Percentiles rank a stretch among this genome's conserved stretches.
These are phyloP conservation scores for Heimioporus sp. DNA, from an alignment of 768 basidiomycete genomes.

Conservation along the genomic window DNA sequence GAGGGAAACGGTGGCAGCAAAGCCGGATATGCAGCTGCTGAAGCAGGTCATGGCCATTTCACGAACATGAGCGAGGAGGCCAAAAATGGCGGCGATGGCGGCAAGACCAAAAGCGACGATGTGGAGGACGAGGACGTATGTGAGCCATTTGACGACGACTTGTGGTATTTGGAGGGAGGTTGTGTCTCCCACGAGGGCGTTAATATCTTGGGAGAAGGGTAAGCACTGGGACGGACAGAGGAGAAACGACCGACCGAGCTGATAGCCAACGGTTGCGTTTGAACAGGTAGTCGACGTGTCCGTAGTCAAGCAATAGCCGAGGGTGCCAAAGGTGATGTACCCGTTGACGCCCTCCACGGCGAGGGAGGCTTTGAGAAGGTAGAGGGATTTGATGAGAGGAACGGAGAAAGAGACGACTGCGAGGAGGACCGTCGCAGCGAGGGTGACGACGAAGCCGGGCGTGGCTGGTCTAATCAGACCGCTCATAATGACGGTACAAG, in stretches of 20 bases:
- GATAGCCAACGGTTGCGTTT: conserved; percentile 79
- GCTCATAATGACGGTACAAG: conserved; percentile 42
- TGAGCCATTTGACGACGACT: conserved; percentile 91
- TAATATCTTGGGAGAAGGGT: conserved; percentile 59
- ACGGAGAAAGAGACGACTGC: conserved; percentile 89
- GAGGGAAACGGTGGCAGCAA: conserved; percentile 76
- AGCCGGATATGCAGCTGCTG: conserved; percentile 77
- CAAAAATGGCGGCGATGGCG: conserved; percentile 71
- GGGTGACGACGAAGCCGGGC: conserved; percentile 83
- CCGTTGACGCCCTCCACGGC: conserved; percentile 47
- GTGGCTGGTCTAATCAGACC: conserved; percentile 77
- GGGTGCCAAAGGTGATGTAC: conserved; percentile 78
- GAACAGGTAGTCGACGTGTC: conserved; percentile 66
- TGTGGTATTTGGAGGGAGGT: conserved; percentile 67
- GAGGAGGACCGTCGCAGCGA: conserved; percentile 75
- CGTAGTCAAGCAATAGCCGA: conserved; percentile 81
- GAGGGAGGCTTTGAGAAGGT: conserved; percentile 80
- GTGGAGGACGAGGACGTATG: conserved; percentile 90
- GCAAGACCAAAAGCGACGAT: conserved; percentile 81
- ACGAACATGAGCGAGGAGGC: conserved; percentile 83
- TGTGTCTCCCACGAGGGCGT: conserved; percentile 71
- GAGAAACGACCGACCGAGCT: conserved; percentile 61
- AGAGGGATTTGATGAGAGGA: conserved; percentile 85
- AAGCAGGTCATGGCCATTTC: conserved; percentile 85
- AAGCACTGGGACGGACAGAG: conserved; percentile 6